Conservation (phyloP, 2,329 filamentous ascomycete species). For the Neocucurbitaria cava region DNA sequence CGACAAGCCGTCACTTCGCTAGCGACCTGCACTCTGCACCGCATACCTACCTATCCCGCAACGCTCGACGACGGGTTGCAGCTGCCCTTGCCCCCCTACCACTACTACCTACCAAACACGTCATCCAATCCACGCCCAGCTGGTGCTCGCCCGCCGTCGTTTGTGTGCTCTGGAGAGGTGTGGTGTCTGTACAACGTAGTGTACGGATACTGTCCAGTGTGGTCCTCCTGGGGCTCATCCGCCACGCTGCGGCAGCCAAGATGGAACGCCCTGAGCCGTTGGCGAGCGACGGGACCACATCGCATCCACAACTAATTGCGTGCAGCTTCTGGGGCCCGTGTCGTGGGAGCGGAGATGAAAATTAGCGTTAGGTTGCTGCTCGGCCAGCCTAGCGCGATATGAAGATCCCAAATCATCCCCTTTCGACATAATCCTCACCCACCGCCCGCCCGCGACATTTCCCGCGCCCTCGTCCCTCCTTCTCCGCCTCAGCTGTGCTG, state of each 20-base stretch:
- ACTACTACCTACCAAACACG: slow-evolving; percentile 11
- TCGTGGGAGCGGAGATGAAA: slow-evolving; percentile 34
- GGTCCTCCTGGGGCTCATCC: too few species aligned
- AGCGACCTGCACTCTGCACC: slow-evolving; percentile 20
- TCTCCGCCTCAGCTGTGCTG: slow-evolving; percentile 31
- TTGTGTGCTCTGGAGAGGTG: too few species aligned
- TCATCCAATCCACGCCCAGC: slow-evolving; percentile 21
- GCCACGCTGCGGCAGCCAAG: not conserved
- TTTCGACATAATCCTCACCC: slow-evolving; percentile 35
- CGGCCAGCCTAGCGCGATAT: slow-evolving; percentile 39
- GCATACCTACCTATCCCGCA: slow-evolving; percentile 30
- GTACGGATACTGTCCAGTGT: too few species aligned
- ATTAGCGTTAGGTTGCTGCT: slow-evolving; percentile 34
- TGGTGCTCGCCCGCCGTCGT: slow-evolving; percentile 14
- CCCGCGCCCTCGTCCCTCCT: slow-evolving; percentile 26
- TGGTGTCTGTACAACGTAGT: too few species aligned
- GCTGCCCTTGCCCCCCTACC: slow-evolving; percentile 3
- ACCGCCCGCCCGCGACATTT: slow-evolving; percentile 28
- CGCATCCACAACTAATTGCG: slow-evolving; percentile 35
- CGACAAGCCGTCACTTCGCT: slow-evolving; percentile 27
- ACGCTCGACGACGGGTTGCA: slow-evolving; percentile 18
- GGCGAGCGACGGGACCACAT: slow-evolving; percentile 18
- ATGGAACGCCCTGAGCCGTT: slow-evolving; percentile 18
- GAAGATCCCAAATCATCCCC: slow-evolving; percentile 34
- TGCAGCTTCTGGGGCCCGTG: slow-evolving; percentile 37